Percentiles rank a stretch among this genome's conserved stretches.
Conservation (phyloP, 805 yeast species). For the Metschnikowia orientalis region DNA sequence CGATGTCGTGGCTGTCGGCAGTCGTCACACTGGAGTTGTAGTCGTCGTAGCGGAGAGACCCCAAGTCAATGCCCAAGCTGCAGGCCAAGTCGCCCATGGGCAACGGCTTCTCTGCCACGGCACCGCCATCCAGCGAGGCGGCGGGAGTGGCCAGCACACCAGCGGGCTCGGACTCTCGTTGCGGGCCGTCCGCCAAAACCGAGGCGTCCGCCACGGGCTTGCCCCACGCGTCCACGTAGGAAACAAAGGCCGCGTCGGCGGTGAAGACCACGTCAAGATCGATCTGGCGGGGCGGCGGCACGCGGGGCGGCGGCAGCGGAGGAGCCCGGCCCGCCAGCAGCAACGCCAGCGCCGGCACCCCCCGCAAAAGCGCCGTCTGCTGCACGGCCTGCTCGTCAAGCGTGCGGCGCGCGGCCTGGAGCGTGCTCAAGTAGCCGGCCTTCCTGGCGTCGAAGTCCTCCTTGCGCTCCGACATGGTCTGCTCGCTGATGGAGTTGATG, state of each 20-base stretch:
- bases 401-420: conserved; percentile 19
- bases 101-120: too few relatives aligned
- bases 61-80: conserved; percentile 24
- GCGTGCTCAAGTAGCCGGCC: conserved; percentile 21
- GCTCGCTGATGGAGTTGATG: conserved; percentile 33
- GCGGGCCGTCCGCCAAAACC: not conserved
- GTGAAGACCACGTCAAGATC: conserved; percentile 8
- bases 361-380: conserved; percentile 15
- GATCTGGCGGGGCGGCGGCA: conserved; percentile 7
- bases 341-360: not conserved
- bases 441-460: conserved; percentile 24
- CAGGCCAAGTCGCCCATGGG: conserved; percentile 15
- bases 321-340: not conserved
- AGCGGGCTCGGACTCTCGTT: not conserved
- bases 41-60: conserved; percentile 17
- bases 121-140: too few relatives aligned
- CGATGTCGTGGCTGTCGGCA: conserved; percentile 21
- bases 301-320: not conserved
- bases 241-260: conserved; percentile 8
- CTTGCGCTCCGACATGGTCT: conserved; percentile 22
- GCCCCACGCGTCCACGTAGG: conserved; percentile 15
- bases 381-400: conserved; percentile 28
- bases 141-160: not conserved
- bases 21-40: conserved; percentile 15
- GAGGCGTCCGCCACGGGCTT: conserved; percentile 3